Base-by-base conservation (phyloP, 2,329 filamentous ascomycete species). In the Ampelomyces quisqualis region DNA sequence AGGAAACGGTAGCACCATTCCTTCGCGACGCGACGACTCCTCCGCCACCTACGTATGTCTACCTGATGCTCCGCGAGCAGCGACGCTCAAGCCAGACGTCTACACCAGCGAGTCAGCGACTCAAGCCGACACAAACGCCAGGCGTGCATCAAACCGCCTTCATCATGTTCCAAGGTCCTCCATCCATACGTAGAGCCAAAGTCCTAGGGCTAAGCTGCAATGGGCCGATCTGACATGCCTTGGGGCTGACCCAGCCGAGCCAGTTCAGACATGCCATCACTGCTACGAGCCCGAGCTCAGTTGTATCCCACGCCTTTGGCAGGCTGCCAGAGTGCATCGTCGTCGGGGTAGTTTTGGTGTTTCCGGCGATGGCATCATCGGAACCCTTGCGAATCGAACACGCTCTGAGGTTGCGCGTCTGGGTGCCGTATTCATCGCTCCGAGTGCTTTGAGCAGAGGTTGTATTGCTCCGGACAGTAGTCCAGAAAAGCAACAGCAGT, bases 201-300 rank as follows among this genome's bases (percentile, higher is more conserved):
- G 66, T 69, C 63, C 66, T 55, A 69, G 64, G 65, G 66, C 60
- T 54, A 55, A 60, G 63, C 53, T 53, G 51, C 54, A n/a, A 44
- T 60, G 64, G 62, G 68, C 65, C 66, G 57, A 63, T 64, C 59
- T 45, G 43, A 46, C 45, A 52, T 35, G 24, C 34, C 34, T 40
- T n/a, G n/a, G 17, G 15, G 19, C 33, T 40, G 44, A 53, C 42
- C 52, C 50, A 50, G 54, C 51, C 57, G 43, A 59, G 49, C 34
- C 49, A 47, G 49, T 23, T 22, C 43, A 45, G 34, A 38, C 34
- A 21, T 49, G 57, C 49, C 42, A 51, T 61, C 62, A 57, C 60
- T 69, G 66, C 53, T 69, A 42, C 66, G 56, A 69, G 59, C 64
- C 66, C 66, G 53, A 38, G 55, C 60, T 56, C 56, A 60, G 58